Evolutionary conservation across 2,329 filamentous ascomycete species (phyloP), one percentile per base, ranked within the genome.

Genomic region (Colletotrichum limetticola): DNA sequence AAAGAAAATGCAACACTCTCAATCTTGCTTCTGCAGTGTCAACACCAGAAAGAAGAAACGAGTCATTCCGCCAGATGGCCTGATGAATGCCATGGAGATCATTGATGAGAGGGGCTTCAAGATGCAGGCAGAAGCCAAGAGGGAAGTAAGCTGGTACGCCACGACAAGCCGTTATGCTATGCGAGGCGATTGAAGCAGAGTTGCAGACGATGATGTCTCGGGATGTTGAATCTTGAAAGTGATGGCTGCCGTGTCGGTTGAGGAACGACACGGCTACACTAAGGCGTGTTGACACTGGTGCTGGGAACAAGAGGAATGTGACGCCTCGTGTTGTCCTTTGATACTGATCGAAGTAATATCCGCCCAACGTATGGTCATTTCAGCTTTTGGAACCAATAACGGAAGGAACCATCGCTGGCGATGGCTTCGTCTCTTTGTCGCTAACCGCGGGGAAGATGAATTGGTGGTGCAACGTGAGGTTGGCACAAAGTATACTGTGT

Each of bases 381-480:
- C 28, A 32, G 62, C 42, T 55, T 42, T 19, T 57, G 30, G 61
- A 52, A 24, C 16, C 5, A 37, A 9, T 8, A 32, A 26, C 52
- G 53, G 52, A 26, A 56, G 9, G 5, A 22, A 24, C 28, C 11
- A 37, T 9, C 5, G 26, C 42, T 35, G 52, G 55, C 52, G 60
- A 69, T 58, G 49, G 60, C 66, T 57, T 68, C 66, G 52, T 52
- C 32, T 65, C 66, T 64, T 68, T 68, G 59, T 46, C 42, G 19
- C 42, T 7, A 49, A 49, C 46, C 30, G 30, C 55, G 19, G 14
- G 55, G 30, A 49, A n/a, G 32, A 42, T n/a, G 49, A 32, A 42
- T 26, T 26, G 26, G 26, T 24, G 28, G 61, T 64, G 52, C 19
- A n/a, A 46, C 22, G 22, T 14, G 11, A 9, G 24, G 62, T 46